Evolutionary conservation across 202 grass and related monocot genomes (phyloP).

Genomic region (Hordeum pubiflorum): DNA sequence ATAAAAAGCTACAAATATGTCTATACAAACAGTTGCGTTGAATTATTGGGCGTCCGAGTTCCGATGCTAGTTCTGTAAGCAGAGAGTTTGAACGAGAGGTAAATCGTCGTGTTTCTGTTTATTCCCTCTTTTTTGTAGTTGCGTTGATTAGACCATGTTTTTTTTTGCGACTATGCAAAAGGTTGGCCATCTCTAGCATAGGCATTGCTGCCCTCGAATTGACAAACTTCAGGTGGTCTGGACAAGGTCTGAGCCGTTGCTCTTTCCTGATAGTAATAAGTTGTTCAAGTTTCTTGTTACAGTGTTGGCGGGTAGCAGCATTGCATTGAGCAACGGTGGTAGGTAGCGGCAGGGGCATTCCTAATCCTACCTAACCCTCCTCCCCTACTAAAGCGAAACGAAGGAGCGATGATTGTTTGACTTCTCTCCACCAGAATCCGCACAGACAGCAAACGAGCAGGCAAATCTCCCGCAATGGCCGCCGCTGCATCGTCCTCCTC

Average conservation of each 20-base stretch:
- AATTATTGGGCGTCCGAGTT: neutral
- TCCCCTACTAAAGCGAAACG: neutral
- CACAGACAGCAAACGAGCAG: neutral
- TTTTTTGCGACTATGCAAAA: neutral
- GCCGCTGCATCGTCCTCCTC: conserved; percentile 11
- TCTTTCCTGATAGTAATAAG: neutral
- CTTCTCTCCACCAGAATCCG: neutral
- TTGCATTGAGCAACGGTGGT: neutral
- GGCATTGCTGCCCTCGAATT: neutral
- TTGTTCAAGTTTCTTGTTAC: neutral
- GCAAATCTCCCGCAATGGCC: conserved; percentile 28
- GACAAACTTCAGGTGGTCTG: neutral
- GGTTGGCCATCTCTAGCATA: neutral
- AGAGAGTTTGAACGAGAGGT: neutral
- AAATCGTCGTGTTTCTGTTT: too few relatives aligned
- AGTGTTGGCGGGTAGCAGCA: neutral
- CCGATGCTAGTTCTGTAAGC: neutral
- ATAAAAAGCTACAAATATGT: neutral
- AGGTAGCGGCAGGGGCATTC: neutral
- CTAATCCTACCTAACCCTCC: conserved; percentile 5
- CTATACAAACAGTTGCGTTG: too few relatives aligned
- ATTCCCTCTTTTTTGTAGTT: too few relatives aligned
- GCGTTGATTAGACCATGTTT: neutral
- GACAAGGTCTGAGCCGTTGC: neutral
- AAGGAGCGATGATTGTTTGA: neutral